Percentiles rank a stretch among this genome's conserved stretches.
Evolutionary conservation across 257 asterid genomes (phyloP).

Genomic region (Nemophila menziesii): DNA sequence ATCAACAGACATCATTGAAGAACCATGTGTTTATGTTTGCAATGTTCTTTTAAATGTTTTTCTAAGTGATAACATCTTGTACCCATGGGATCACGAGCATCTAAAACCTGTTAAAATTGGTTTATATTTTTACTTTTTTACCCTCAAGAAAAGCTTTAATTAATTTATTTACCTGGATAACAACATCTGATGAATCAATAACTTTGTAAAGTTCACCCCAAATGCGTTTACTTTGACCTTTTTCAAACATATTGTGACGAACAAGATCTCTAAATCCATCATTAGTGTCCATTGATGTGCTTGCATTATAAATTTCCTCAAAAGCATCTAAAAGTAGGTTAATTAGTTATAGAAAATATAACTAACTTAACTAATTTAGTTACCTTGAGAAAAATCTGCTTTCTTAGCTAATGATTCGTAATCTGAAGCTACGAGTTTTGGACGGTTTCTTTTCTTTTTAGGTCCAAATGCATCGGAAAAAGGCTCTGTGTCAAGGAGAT

Average conservation of each 20-base stretch:
- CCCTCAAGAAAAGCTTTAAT: not conserved
- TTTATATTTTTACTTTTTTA: not conserved
- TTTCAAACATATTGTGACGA: slow-evolving; percentile 85
- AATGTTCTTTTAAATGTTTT: slow-evolving; percentile 80
- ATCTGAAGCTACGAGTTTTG: slow-evolving; percentile 58
- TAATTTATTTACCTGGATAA: slow-evolving; percentile 96
- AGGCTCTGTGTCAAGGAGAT: slow-evolving; percentile 83
- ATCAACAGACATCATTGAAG: too few species aligned
- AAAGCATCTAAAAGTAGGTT: slow-evolving; percentile 62
- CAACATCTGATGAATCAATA: slow-evolving; percentile 94
- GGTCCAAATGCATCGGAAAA: slow-evolving; percentile 88
- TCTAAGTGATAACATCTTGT: slow-evolving; percentile 96
- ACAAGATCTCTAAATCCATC: slow-evolving; percentile 88
- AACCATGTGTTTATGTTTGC: slow-evolving; percentile 91
- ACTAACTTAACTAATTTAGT: slow-evolving; percentile 9
- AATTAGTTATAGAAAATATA: too few species aligned
- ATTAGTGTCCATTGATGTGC: slow-evolving; percentile 49
- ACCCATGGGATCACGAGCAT: slow-evolving; percentile 96
- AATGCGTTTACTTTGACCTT: slow-evolving; percentile 97
- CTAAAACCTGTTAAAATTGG: slow-evolving; percentile 97
- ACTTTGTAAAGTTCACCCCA: slow-evolving; percentile 99
- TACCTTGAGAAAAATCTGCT: slow-evolving; percentile 91
- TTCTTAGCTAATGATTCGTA: slow-evolving; percentile 60
- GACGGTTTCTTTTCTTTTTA: slow-evolving; percentile 76
- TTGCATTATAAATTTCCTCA: slow-evolving; percentile 58